Percentiles rank a stretch among this genome's conserved stretches.
Evolutionary conservation across 164 flowering plant species (phyloP).

Genomic region (Vitis rotundifolia): DNA sequence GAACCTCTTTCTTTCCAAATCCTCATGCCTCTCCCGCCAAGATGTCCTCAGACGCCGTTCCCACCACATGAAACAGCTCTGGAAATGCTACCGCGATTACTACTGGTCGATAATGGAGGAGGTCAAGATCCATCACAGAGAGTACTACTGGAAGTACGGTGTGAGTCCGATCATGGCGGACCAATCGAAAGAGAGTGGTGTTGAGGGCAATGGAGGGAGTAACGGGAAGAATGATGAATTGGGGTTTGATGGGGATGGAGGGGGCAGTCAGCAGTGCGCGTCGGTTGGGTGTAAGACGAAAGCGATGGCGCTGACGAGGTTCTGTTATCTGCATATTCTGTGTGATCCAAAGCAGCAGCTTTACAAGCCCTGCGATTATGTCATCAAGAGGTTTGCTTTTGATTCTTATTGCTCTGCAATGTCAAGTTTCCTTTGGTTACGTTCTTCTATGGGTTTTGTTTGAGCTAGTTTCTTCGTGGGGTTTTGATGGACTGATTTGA

Average conservation of each 20-base stretch:
- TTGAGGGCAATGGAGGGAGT: conserved; percentile 15
- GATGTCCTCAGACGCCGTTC: conserved; percentile 63
- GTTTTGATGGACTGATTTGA: too few species aligned
- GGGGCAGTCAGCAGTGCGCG: conserved; percentile 33
- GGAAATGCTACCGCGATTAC: conserved; percentile 46
- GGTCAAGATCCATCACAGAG: conserved; percentile 48
- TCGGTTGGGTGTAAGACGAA: conserved; percentile 65
- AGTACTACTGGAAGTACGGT: conserved; percentile 73
- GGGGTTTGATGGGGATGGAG: conserved; percentile 13
- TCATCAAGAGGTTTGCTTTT: conserved; percentile 56
- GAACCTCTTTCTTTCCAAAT: conserved; percentile 30
- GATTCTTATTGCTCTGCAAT: neutral
- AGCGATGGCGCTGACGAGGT: conserved; percentile 80
- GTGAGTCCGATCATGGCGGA: conserved; percentile 54
- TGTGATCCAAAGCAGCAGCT: conserved; percentile 73
- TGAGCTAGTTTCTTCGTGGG: neutral
- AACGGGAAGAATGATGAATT: neutral
- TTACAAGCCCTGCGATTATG: conserved; percentile 63
- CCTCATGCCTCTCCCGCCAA: conserved; percentile 46
- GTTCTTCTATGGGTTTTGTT: neutral
- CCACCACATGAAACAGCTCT: conserved; percentile 42
- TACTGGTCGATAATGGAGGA: conserved; percentile 84
- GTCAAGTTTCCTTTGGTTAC: neutral
- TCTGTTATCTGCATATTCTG: conserved; percentile 73
- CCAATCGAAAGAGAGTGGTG: conserved; percentile 1